phyloP scores from a whole-genome alignment of 768 basidiomycete species.

The Heimioporus sp. region DNA sequence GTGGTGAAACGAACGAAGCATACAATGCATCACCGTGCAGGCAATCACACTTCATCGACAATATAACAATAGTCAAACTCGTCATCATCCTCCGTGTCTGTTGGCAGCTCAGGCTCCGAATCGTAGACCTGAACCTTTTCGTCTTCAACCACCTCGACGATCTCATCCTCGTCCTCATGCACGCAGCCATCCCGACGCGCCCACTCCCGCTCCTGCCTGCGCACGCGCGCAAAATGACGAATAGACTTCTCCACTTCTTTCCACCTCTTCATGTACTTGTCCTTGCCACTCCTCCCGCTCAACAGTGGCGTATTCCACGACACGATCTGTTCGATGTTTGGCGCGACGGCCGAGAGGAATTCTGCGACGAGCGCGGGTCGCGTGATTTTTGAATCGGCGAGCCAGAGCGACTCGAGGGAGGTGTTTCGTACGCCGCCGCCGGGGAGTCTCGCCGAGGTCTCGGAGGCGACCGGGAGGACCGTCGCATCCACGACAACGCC shows the following conservation, averaged over 20 bases:
- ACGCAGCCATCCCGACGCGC: background rate
- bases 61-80: slow-evolving; percentile 26
- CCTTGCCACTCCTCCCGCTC: slow-evolving; percentile 21
- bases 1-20: background rate
- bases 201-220: slow-evolving; percentile 24
- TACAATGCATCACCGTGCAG: background rate
- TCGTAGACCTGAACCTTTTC: slow-evolving; percentile 15
- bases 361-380: slow-evolving; percentile 25
- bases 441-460: background rate
- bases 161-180: background rate
- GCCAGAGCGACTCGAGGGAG: slow-evolving; percentile 27
- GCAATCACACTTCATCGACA: slow-evolving; percentile 1
- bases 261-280: slow-evolving; percentile 26
- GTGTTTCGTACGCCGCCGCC: slow-evolving; percentile 24
- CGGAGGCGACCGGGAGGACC: slow-evolving; percentile 4
- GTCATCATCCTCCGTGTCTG: slow-evolving; percentile 25
- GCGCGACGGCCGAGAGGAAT: slow-evolving; percentile 28
- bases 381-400: slow-evolving; percentile 27
- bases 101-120: slow-evolving; percentile 21
- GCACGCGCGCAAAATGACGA: slow-evolving; percentile 16
- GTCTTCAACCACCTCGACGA: slow-evolving; percentile 1
- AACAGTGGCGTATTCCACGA: slow-evolving; percentile 31
- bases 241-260: slow-evolving; percentile 21
- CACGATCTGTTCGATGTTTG: slow-evolving; percentile 27
- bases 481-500: slow-evolving; percentile 31